These are phyloP conservation scores for Sedum album DNA, from an alignment of 164 flowering plant species.

Conservation along the genomic window DNA sequence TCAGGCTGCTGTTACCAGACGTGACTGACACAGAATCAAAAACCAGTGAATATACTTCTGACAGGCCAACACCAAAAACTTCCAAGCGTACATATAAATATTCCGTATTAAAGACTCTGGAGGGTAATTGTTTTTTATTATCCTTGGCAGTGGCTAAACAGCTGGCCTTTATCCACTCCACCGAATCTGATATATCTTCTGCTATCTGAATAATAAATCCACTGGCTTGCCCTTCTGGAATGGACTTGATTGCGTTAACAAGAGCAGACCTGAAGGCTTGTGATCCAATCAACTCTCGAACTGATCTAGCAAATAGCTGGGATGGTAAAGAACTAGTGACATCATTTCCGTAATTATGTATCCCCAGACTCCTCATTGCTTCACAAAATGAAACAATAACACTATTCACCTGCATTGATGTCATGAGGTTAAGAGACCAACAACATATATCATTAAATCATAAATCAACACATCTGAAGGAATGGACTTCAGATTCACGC, in stretches of 20 bases:
- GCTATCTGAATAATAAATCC: constrained; percentile 41
- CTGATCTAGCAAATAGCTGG: constrained; percentile 38
- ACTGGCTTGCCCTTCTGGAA: constrained; percentile 90
- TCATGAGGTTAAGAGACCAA: constrained; percentile 7
- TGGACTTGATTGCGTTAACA: constrained; percentile 40
- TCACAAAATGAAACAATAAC: constrained; percentile 61
- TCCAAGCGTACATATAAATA: constrained; percentile 30
- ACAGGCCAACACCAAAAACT: constrained; percentile 52
- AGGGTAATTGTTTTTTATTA: constrained; percentile 14
- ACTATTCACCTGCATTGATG: constrained; percentile 46
- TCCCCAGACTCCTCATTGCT: constrained; percentile 43
- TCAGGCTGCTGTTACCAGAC: constrained; percentile 47
- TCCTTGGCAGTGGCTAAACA: constrained; percentile 17
- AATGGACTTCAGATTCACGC: not conserved
- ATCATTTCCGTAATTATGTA: constrained; percentile 20
- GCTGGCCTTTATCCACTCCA: constrained; percentile 54
- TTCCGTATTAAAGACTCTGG: constrained; percentile 7
- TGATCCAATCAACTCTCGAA: constrained; percentile 42
- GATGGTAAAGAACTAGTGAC: constrained; percentile 14
- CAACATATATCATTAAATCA: not conserved
- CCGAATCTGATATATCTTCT: constrained; percentile 52
- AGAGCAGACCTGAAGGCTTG: constrained; percentile 49
- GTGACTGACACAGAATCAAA: constrained; percentile 58
- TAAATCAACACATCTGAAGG: not conserved
- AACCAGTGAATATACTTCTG: constrained; percentile 55